These are phyloP conservation scores for Heritiera fomes DNA, from an alignment of 345 rosid species.

Conservation along the genomic window DNA sequence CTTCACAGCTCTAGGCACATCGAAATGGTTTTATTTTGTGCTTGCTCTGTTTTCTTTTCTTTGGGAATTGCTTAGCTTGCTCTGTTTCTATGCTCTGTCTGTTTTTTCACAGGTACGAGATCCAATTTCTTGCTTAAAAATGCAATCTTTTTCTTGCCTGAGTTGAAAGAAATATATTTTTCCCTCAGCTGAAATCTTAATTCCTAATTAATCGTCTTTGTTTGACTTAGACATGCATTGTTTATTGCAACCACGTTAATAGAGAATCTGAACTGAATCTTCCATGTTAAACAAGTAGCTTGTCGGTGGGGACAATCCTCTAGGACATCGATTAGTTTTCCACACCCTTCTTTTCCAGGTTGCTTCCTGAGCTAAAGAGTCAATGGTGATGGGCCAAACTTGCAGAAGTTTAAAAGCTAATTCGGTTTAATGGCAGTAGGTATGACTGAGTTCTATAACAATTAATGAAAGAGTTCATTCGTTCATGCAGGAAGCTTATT, in stretches of 20 bases:
- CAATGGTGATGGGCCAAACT: no score
- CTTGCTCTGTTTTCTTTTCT: no score
- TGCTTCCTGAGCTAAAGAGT: no score
- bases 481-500: no score
- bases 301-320: not conserved
- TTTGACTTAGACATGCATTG: not conserved
- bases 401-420: not conserved
- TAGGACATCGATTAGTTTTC: not conserved
- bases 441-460: not conserved
- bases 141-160: no score
- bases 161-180: not conserved
- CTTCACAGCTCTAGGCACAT: no score
- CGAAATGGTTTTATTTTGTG: no score
- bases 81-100: no score
- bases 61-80: no score
- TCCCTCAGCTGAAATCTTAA: not conserved
- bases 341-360: not conserved
- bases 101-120: no score
- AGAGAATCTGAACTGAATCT: not conserved
- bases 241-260: not conserved
- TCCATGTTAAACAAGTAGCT: not conserved
- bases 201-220: conserved; percentile 1
- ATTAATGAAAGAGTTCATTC: not conserved
- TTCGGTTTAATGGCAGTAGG: not conserved
- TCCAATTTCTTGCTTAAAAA: no score